Percentiles rank a stretch among this genome's conserved stretches.
Conservation (phyloP, 768 basidiomycete genomes). For the Boletus huronensis region DNA sequence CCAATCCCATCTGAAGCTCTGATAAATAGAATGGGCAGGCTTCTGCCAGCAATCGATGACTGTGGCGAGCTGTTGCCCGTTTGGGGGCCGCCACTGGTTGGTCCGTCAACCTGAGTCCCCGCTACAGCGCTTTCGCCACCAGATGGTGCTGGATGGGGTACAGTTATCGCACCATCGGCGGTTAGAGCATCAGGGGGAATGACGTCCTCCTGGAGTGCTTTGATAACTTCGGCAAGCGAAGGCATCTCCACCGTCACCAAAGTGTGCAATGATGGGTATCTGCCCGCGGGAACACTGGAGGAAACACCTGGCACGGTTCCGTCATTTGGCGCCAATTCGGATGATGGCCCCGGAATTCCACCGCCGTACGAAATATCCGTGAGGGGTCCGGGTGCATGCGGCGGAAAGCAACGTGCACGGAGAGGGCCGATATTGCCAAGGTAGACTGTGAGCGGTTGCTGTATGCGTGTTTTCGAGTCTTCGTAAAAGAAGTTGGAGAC, state of each 20-base stretch:
- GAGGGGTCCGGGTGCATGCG: conserved; percentile 64
- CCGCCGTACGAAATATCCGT: conserved; percentile 61
- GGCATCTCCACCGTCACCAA: conserved; percentile 88
- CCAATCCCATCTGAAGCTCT: conserved; percentile 81
- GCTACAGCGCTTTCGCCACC: conserved; percentile 20
- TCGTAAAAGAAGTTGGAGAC: conserved; percentile 88
- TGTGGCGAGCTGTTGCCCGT: conserved; percentile 31
- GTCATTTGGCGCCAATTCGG: conserved; percentile 29
- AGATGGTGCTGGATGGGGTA: conserved; percentile 33
- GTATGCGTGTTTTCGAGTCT: conserved; percentile 58
- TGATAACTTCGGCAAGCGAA: conserved; percentile 66
- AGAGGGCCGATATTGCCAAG: conserved; percentile 88
- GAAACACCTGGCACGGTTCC: conserved; percentile 16
- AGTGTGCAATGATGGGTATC: conserved; percentile 66
- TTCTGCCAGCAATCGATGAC: conserved; percentile 61
- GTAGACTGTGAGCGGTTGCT: conserved; percentile 81
- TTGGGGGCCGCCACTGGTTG: conserved; percentile 21
- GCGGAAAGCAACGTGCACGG: conserved; percentile 70
- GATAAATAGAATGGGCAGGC: conserved; percentile 77
- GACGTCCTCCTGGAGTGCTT: conserved; percentile 72
- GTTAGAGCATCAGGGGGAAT: conserved; percentile 38
- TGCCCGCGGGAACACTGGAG: conserved; percentile 34
- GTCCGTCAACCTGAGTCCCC: conserved; percentile 30
- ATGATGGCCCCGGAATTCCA: conserved; percentile 38
- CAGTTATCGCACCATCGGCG: conserved; percentile 37